Conservation (phyloP, 1,284 basidiomycete genomes). For the Malassezia restricta region DNA sequence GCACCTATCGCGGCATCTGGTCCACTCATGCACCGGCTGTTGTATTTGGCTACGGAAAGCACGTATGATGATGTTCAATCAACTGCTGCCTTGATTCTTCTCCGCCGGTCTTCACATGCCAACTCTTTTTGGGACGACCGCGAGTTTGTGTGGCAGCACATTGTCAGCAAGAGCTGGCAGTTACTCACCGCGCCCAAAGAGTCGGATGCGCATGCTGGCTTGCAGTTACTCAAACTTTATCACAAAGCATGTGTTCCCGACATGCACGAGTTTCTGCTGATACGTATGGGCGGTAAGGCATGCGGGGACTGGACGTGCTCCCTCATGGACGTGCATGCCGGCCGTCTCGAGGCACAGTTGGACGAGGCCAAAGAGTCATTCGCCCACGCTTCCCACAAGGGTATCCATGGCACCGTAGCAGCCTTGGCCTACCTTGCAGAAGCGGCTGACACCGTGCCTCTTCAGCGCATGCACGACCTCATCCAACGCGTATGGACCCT, state of each 20-base stretch:
- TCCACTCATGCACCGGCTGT: conserved; percentile 22
- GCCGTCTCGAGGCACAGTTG: conserved; percentile 32
- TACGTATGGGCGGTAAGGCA: neutral
- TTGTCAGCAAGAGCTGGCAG: conserved; percentile 19
- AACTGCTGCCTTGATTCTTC: conserved; percentile 22
- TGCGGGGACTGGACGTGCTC: neutral
- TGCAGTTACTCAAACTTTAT: conserved; percentile 28
- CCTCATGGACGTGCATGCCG: conserved; percentile 8
- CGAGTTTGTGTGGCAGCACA: conserved; percentile 21
- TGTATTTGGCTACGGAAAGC: conserved; percentile 24
- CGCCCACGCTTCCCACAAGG: conserved; percentile 13
- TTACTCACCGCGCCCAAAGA: conserved; percentile 20
- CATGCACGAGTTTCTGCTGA: neutral
- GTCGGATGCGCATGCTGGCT: conserved; percentile 25
- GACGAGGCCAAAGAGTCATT: conserved; percentile 14
- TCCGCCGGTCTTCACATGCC: conserved; percentile 21
- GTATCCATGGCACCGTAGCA: conserved; percentile 44
- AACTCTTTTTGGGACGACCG: conserved; percentile 10
- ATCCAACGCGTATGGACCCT: conserved; percentile 42
- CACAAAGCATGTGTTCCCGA: conserved; percentile 10
- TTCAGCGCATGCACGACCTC: neutral
- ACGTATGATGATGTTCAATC: conserved; percentile 35
- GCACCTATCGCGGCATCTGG: conserved; percentile 16
- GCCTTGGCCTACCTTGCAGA: conserved; percentile 41
- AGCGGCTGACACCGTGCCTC: conserved; percentile 5